These are phyloP conservation scores for Suillus bovinus DNA, from an alignment of 768 basidiomycete genomes.

Conservation along the genomic window DNA sequence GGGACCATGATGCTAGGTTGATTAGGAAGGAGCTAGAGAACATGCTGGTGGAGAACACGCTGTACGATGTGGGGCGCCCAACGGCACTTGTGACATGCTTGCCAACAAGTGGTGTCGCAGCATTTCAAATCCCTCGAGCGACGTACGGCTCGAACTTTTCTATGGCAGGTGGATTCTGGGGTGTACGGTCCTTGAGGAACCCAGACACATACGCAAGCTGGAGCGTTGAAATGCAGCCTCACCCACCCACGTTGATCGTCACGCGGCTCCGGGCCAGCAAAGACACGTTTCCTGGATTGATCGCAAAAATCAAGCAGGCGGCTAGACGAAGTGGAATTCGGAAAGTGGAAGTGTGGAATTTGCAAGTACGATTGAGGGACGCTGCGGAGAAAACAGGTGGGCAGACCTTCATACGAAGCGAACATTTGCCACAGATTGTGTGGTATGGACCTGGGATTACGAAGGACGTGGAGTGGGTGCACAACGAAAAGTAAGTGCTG, in stretches of 20 bases:
- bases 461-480: slow-evolving; percentile 41
- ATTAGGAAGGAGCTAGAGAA: slow-evolving; percentile 35
- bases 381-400: slow-evolving; percentile 33
- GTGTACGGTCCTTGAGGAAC: slow-evolving; percentile 17
- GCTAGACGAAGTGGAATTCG: slow-evolving; percentile 37
- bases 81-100: slow-evolving; percentile 39
- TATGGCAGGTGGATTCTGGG: slow-evolving; percentile 22
- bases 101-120: slow-evolving; percentile 47
- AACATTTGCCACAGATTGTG: slow-evolving; percentile 45
- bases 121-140: slow-evolving; percentile 39
- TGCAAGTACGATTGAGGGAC: slow-evolving; percentile 35
- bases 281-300: slow-evolving; percentile 34
- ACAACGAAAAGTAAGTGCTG: slow-evolving; percentile 47
- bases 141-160: slow-evolving; percentile 19
- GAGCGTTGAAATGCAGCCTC: slow-evolving; percentile 40
- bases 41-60: slow-evolving; percentile 8
- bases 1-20: slow-evolving; percentile 40
- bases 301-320: slow-evolving; percentile 35
- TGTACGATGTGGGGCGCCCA: slow-evolving; percentile 14
- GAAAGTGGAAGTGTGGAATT: slow-evolving; percentile 50
- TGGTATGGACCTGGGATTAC: slow-evolving; percentile 48
- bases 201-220: slow-evolving; percentile 41
- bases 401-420: slow-evolving; percentile 32
- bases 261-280: slow-evolving; percentile 39
- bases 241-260: slow-evolving; percentile 39